Conservation (phyloP, 345 rosid genomes). For the Conringia planisiliqua region DNA sequence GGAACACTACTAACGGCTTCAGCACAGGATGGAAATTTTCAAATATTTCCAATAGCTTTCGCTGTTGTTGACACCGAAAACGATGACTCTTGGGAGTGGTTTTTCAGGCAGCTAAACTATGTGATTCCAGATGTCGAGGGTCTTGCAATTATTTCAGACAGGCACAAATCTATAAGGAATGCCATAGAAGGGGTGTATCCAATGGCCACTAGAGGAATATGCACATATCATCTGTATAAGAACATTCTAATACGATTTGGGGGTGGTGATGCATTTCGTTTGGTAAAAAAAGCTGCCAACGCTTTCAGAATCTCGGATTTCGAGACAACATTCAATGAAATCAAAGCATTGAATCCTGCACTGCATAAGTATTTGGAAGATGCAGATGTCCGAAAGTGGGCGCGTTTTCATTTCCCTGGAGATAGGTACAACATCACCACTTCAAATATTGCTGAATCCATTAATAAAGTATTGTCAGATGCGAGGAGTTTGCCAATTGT, state of each 20-base stretch:
- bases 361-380: neutral
- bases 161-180: neutral
- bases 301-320: neutral
- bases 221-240: neutral
- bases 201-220: neutral
- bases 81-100: neutral
- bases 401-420: neutral
- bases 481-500: neutral
- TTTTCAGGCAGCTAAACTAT: neutral
- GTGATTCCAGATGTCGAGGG: neutral
- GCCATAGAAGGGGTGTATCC: neutral
- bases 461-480: neutral
- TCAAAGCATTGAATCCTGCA: neutral
- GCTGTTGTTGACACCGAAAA: neutral
- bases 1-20: neutral
- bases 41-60: neutral
- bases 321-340: neutral
- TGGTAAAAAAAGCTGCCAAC: neutral
- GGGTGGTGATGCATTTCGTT: neutral
- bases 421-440: neutral
- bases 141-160: neutral
- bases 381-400: neutral
- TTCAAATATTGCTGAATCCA: neutral
- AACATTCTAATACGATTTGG: neutral
- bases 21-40: neutral